Conservation (phyloP, 345 rosid genomes). For the Corymbia maculata region DNA sequence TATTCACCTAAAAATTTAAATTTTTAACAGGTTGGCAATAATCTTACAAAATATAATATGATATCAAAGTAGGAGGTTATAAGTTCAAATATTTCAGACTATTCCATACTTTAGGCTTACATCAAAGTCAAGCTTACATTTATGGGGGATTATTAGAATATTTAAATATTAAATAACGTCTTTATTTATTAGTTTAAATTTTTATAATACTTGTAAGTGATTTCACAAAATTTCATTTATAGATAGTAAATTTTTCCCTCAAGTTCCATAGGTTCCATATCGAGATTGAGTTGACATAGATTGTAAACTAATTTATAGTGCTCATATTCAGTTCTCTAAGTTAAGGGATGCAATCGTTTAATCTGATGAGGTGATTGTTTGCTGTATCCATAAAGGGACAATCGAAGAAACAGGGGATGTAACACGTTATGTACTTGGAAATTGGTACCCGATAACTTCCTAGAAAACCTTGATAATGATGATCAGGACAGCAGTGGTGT, state of each 20-base stretch:
- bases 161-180: too few relatives aligned
- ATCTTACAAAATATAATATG: too few relatives aligned
- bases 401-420: background rate
- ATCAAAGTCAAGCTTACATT: background rate
- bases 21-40: too few relatives aligned
- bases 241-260: background rate
- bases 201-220: too few relatives aligned
- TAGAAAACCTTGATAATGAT: background rate
- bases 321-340: background rate
- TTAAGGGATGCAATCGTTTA: background rate
- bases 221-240: background rate
- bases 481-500: background rate
- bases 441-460: background rate
- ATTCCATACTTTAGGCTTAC: accelerated
- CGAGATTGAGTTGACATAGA: background rate
- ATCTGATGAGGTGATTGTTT: background rate
- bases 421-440: background rate
- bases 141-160: background rate
- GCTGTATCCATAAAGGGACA: background rate
- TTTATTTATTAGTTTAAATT: too few relatives aligned
- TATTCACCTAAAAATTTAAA: too few relatives aligned
- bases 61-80: accelerated
- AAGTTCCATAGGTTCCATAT: background rate
- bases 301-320: background rate
- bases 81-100: background rate